phyloP scores from a whole-genome alignment of 176 grass and related monocot species.

The Metroxylon sagu region DNA sequence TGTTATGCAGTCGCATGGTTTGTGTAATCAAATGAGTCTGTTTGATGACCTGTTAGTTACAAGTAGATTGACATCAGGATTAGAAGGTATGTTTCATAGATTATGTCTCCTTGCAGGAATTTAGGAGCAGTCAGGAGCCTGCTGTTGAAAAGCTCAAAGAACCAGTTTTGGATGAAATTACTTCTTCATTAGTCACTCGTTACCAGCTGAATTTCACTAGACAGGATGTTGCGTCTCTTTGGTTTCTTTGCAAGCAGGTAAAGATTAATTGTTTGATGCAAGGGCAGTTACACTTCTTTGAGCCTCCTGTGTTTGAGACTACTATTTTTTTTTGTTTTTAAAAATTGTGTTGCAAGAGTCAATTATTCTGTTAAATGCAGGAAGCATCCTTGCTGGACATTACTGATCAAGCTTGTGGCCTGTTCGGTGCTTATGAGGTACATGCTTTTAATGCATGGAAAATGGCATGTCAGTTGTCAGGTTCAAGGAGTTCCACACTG shows the following conservation, averaged over 20 bases:
- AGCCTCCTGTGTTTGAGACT: slow-evolving; percentile 10
- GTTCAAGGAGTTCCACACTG: too few species aligned
- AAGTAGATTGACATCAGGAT: too few species aligned
- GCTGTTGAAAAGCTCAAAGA: slow-evolving; percentile 77
- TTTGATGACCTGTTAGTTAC: too few species aligned
- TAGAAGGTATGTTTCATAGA: too few species aligned
- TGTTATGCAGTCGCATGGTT: too few species aligned
- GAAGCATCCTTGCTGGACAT: slow-evolving; percentile 91
- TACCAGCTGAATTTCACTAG: slow-evolving; percentile 69
- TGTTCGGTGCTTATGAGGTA: slow-evolving; percentile 91
- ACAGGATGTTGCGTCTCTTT: slow-evolving; percentile 78
- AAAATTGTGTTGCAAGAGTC: not conserved
- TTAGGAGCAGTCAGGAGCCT: slow-evolving; percentile 78
- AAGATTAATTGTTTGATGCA: slow-evolving; percentile 12
- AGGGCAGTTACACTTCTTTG: slow-evolving; percentile 12
- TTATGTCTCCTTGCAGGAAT: slow-evolving; percentile 45
- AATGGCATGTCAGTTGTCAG: not conserved
- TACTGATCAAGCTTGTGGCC: slow-evolving; percentile 86
- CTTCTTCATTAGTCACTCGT: slow-evolving; percentile 45
- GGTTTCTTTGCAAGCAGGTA: slow-evolving; percentile 99
- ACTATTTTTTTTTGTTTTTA: slow-evolving; percentile 6
- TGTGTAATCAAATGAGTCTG: too few species aligned
- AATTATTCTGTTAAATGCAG: slow-evolving; percentile 26
- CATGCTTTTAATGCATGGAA: not conserved
- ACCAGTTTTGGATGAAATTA: slow-evolving; percentile 72